phyloP scores from a whole-genome alignment of 192 early-diverging fungal species.

The Funneliformis geosporum region DNA sequence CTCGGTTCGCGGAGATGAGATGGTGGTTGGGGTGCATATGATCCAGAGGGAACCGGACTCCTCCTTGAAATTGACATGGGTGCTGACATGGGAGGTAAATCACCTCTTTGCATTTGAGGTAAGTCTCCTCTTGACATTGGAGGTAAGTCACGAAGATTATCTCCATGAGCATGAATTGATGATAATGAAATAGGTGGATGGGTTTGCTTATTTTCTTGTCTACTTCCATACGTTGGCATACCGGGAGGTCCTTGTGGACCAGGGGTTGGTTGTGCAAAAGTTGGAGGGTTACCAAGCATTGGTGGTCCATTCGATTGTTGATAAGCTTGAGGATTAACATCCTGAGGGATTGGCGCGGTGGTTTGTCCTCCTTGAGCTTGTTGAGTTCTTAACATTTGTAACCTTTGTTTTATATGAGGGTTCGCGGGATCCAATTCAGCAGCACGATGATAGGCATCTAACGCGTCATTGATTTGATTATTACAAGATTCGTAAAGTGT shows the following conservation, averaged over 20 bases:
- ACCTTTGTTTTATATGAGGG: conserved; percentile 83
- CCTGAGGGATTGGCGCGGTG: conserved; percentile 32
- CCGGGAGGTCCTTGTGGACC: conserved; percentile 28
- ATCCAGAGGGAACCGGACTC: conserved; percentile 16
- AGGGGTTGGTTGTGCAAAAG: conserved; percentile 23
- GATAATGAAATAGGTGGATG: conserved; percentile 19
- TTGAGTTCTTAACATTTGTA: conserved; percentile 40
- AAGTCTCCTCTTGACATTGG: conserved; percentile 15
- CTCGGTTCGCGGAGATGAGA: conserved; percentile 6
- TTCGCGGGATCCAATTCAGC: conserved; percentile 92
- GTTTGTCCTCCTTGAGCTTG: conserved; percentile 33
- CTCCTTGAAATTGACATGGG: background rate
- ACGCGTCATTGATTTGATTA: conserved; percentile 93
- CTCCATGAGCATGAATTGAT: conserved; percentile 5
- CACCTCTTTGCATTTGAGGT: background rate
- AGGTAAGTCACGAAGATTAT: conserved; percentile 23
- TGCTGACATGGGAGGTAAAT: conserved; percentile 24
- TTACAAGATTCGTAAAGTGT: conserved; percentile 98
- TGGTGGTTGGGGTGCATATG: conserved; percentile 10
- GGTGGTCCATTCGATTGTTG: conserved; percentile 11
- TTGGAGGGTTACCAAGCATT: conserved; percentile 29
- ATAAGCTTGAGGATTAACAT: conserved; percentile 33
- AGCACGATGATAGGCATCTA: conserved; percentile 95
- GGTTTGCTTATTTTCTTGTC: conserved; percentile 3
- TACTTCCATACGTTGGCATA: conserved; percentile 19